Percentiles rank a stretch among this genome's conserved stretches.
These are phyloP conservation scores for Stephania yunnanensis DNA, from an alignment of 164 flowering plant species.

Conservation along the genomic window DNA sequence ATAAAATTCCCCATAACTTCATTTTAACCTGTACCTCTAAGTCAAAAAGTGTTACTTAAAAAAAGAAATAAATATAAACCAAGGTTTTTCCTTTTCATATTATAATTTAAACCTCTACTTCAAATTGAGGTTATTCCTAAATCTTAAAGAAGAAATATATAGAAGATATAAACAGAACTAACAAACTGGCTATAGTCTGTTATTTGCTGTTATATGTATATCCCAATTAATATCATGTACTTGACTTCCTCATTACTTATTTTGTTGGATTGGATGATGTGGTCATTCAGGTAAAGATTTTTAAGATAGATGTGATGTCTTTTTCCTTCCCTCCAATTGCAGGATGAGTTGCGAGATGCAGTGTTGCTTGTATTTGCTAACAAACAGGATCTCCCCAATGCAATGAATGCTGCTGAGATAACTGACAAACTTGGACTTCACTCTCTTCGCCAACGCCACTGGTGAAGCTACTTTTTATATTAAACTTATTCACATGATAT, in stretches of 20 bases:
- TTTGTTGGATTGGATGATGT: neutral
- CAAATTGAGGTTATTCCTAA: neutral
- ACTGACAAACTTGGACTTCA: conserved; percentile 97
- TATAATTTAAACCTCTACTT: neutral
- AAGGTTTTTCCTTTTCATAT: too few relatives aligned
- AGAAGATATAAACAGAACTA: too few relatives aligned
- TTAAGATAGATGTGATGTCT: neutral
- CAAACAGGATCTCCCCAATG: conserved; percentile 99
- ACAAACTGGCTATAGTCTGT: too few relatives aligned
- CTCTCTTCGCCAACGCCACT: conserved; percentile 95
- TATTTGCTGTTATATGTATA: neutral
- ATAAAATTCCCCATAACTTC: too few relatives aligned
- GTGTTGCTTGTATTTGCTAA: conserved; percentile 97
- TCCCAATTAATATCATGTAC: neutral
- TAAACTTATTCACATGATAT: neutral
- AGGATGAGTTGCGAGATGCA: conserved; percentile 98
- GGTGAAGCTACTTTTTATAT: conserved; percentile 33
- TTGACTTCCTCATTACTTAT: neutral
- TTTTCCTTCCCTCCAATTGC: conserved; percentile 12
- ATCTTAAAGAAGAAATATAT: neutral
- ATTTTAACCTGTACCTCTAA: too few relatives aligned
- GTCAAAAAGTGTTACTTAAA: too few relatives aligned
- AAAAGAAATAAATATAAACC: too few relatives aligned
- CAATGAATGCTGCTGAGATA: conserved; percentile 99
- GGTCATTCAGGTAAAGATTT: neutral